Conservation (phyloP, 2,329 filamentous ascomycete genomes). For the Camillea tinctor region DNA sequence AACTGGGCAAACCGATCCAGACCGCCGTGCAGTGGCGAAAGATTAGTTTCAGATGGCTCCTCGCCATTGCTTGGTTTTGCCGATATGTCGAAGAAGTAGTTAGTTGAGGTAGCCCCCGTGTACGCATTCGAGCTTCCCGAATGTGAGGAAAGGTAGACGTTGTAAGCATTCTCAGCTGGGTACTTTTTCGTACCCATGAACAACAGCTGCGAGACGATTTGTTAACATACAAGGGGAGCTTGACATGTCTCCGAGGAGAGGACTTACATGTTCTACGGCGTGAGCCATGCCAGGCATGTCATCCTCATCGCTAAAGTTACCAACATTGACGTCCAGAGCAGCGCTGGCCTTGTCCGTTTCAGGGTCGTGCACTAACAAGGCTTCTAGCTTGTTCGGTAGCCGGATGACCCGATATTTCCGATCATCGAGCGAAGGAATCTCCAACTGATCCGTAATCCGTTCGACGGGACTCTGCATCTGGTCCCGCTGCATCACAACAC, state of each 20-base stretch:
- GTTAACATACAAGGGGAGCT: constrained; percentile 8
- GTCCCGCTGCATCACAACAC: constrained; percentile 29
- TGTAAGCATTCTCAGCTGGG: constrained; percentile 92
- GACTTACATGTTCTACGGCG: constrained; percentile 79
- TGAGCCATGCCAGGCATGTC: constrained; percentile 95
- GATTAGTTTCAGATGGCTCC: constrained; percentile 53
- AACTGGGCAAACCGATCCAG: constrained; percentile 93
- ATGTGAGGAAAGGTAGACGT: constrained; percentile 84
- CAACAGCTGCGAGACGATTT: constrained; percentile 54
- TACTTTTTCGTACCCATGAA: constrained; percentile 99
- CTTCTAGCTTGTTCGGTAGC: constrained; percentile 84
- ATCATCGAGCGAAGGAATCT: constrained; percentile 59
- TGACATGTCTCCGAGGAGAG: background rate
- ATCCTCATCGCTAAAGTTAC: constrained; percentile 87
- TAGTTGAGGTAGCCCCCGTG: constrained; percentile 88
- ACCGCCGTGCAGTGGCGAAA: constrained; percentile 70
- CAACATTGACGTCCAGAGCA: constrained; percentile 92
- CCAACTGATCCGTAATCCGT: constrained; percentile 33
- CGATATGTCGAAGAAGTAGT: constrained; percentile 96
- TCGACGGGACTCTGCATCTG: constrained; percentile 34
- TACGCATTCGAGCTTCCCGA: constrained; percentile 95
- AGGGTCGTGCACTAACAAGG: constrained; percentile 86
- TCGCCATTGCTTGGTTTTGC: constrained; percentile 68
- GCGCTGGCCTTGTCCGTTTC: constrained; percentile 97
- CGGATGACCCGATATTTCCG: constrained; percentile 84